Evolutionary conservation across 306 rosid species (phyloP).

Genomic region (Comarum palustre): DNA sequence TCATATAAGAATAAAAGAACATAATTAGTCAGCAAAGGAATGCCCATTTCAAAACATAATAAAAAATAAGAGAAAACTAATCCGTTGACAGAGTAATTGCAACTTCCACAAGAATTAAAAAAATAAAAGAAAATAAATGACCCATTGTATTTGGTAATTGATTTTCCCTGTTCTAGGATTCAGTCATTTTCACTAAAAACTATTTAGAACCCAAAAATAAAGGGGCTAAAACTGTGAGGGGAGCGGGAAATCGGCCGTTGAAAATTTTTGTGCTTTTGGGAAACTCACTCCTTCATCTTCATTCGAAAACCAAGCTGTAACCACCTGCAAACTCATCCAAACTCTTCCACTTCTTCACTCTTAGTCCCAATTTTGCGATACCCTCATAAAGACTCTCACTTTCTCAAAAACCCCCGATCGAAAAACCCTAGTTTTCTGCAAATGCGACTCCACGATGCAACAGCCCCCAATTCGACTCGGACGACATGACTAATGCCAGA

Average conservation of each 20-base stretch:
- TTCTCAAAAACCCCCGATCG: constrained; percentile 8
- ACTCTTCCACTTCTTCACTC: background rate
- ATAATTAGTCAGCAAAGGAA: too few relatives aligned
- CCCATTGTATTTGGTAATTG: too few relatives aligned
- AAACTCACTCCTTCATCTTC: background rate
- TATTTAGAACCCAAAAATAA: background rate
- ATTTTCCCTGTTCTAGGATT: too few relatives aligned
- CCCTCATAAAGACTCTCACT: background rate
- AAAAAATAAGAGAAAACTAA: too few relatives aligned
- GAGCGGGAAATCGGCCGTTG: constrained; percentile 54
- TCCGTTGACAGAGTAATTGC: too few relatives aligned
- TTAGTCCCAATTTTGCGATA: background rate
- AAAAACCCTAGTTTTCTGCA: constrained; percentile 47
- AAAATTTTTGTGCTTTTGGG: background rate
- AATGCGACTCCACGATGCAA: constrained; percentile 30
- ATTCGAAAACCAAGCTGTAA: background rate
- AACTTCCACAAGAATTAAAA: too few relatives aligned
- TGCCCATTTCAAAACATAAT: too few relatives aligned
- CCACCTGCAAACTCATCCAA: background rate
- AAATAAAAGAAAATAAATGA: too few relatives aligned
- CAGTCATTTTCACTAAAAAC: too few relatives aligned
- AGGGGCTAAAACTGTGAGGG: background rate
- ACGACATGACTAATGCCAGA: constrained; percentile 49
- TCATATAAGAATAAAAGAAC: too few relatives aligned
- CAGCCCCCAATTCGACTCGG: background rate